Conservation (phyloP, 768 basidiomycete genomes). For the Xerocomus brunneocitrinus region DNA sequence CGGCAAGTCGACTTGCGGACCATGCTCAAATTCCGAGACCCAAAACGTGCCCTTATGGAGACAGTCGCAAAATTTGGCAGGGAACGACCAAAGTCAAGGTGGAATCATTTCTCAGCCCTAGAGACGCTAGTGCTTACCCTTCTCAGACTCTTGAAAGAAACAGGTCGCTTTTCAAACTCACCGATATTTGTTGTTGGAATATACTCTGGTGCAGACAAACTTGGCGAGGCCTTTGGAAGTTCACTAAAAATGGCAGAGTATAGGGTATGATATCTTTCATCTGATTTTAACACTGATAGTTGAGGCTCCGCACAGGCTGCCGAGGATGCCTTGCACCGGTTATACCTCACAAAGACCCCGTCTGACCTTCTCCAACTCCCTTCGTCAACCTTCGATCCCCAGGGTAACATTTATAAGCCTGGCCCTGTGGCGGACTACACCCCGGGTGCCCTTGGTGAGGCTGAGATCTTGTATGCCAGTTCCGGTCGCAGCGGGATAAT, state of each 20-base stretch:
- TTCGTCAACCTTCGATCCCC: conserved; percentile 65
- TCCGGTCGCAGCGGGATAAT: conserved; percentile 49
- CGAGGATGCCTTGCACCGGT: conserved; percentile 76
- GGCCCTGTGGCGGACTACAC: conserved; percentile 45
- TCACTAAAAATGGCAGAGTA: conserved; percentile 94
- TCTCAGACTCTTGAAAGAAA: conserved; percentile 80
- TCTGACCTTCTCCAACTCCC: conserved; percentile 65
- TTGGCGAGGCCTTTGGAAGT: conserved; percentile 93
- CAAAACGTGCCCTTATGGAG: conserved; percentile 69
- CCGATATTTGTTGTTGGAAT: conserved; percentile 97
- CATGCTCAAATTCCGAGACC: conserved; percentile 80
- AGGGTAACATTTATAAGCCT: conserved; percentile 50
- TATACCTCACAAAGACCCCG: conserved; percentile 79
- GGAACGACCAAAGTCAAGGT: conserved; percentile 70
- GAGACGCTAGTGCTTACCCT: neutral
- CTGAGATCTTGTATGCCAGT: conserved; percentile 68
- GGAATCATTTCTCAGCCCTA: neutral
- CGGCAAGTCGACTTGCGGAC: conserved; percentile 76
- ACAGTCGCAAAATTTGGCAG: conserved; percentile 67
- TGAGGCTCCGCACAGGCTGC: conserved; percentile 51
- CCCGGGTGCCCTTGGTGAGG: conserved; percentile 51
- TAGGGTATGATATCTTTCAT: conserved; percentile 47
- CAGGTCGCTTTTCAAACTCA: conserved; percentile 84
- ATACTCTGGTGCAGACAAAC: conserved; percentile 74
- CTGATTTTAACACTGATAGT: neutral